Conservation (phyloP, 495 filamentous ascomycete genomes). For the Penicillium ucsense region DNA sequence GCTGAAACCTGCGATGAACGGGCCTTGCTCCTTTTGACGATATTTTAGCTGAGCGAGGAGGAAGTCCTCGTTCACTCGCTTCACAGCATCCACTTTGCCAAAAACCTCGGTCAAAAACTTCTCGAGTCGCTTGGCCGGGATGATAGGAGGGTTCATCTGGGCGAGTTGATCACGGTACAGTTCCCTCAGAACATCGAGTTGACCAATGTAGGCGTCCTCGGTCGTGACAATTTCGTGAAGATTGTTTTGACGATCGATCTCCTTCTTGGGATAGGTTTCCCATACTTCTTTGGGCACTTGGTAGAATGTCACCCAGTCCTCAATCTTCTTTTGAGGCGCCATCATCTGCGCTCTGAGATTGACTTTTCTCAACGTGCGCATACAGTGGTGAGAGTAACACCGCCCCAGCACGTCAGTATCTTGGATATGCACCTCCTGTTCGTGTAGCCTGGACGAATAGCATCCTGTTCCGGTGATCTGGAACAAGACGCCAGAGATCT, state of each 20-base stretch:
- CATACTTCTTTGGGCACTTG: slow-evolving; percentile 68
- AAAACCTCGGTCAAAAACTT: slow-evolving; percentile 82
- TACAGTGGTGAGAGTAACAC: slow-evolving; percentile 93
- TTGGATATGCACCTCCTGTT: slow-evolving; percentile 66
- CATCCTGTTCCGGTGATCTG: slow-evolving; percentile 91
- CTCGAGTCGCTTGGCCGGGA: slow-evolving; percentile 58
- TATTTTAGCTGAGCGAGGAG: slow-evolving; percentile 95
- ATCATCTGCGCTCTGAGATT: slow-evolving; percentile 65
- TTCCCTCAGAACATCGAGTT: slow-evolving; percentile 70
- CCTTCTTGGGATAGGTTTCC: slow-evolving; percentile 64
- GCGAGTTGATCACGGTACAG: slow-evolving; percentile 80
- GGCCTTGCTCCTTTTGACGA: slow-evolving; percentile 91
- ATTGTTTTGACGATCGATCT: slow-evolving; percentile 87
- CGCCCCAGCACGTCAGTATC: slow-evolving; percentile 54
- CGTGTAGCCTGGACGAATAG: slow-evolving; percentile 76
- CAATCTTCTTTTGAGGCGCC: slow-evolving; percentile 54
- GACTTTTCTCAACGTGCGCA: slow-evolving; percentile 87
- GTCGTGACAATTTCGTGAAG: slow-evolving; percentile 93
- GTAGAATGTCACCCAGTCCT: slow-evolving; percentile 92
- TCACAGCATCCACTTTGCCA: slow-evolving; percentile 79
- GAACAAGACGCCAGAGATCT: slow-evolving; percentile 78
- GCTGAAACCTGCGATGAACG: slow-evolving; percentile 87
- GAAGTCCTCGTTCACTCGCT: slow-evolving; percentile 86
- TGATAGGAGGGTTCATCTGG: slow-evolving; percentile 67
- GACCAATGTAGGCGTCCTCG: slow-evolving; percentile 83